Evolutionary conservation across 495 filamentous ascomycete genomes (phyloP), one percentile per base, ranked within the genome.

Genomic region (Penicillium canescens): DNA sequence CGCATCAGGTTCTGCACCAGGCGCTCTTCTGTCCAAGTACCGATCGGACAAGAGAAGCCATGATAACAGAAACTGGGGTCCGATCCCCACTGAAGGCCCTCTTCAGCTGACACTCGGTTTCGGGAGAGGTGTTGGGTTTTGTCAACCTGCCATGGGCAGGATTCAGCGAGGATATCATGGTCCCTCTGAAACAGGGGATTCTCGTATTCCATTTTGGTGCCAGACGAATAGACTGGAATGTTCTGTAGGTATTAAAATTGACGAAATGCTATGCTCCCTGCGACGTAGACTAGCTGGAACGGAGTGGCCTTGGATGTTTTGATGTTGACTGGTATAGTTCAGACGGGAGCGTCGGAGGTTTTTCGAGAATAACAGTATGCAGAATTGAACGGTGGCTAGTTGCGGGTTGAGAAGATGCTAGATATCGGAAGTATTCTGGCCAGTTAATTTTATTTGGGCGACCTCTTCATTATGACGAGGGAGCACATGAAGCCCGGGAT

Each of bases 31-130:
- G 63, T 66, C 63, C 63, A 66, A 1, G 50, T 60, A 11, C 63
- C 63, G 24, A 63, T 55, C 6, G 63, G 63, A 18, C 47, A 42
- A 2, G 63, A 63, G 39, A 58, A 66, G 23, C 63, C 60, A 34
- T 66, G 63, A 39, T 55, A 66, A 26, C 63, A 60, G 54, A 66
- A 66, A 21, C 54, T 66, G 9, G 63, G 63, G 31, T 66, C 63
- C 1, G 63, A 63, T 26, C 63, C 63, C 63, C 63, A 66, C 42
- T 63, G 60, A 14, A 65, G 47, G 3, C 54, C 62, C 14, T 49
- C 45, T 43, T 60, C 52, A 2, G 39, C 11, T 16, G 57, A 53
- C 26, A 18, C 23, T 24, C 37, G 46, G 4, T 46, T 23, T 6
- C 18, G 21, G 12, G 51, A 21, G 6, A 24, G 37, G 11, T 8